phyloP scores from a whole-genome alignment of 2,329 filamentous ascomycete genomes.

The Beauveria sp. region DNA sequence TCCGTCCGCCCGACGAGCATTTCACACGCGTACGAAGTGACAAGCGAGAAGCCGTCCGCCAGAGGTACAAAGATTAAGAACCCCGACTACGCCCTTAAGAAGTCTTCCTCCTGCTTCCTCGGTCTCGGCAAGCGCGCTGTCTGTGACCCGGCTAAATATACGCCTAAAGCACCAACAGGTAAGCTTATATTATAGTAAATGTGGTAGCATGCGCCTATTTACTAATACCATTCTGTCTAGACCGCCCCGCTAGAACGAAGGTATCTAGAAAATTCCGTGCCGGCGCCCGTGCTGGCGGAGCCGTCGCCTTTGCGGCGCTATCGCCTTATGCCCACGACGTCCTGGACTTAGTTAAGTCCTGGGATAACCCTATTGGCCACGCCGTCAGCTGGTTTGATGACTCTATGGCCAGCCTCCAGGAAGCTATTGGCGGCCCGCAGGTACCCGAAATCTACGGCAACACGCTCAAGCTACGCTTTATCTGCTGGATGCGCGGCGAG shows the following conservation, averaged over 20 bases:
- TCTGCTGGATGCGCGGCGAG: not conserved
- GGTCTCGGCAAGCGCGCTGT: no score
- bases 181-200: not conserved
- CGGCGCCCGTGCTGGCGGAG: not conserved
- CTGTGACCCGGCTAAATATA: not conserved
- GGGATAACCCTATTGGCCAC: no score
- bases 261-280: not conserved
- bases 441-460: not conserved
- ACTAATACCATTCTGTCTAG: not conserved
- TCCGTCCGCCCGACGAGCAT: not conserved
- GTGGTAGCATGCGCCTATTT: not conserved
- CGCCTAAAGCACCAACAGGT: not conserved
- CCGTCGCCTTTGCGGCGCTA: not conserved
- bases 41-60: not conserved
- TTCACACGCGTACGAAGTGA: not conserved
- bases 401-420: not conserved
- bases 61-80: not conserved
- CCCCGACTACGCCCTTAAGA: not conserved
- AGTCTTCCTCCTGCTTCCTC: not conserved
- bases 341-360: no score
- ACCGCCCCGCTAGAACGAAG: no score
- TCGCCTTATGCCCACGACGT: no score
- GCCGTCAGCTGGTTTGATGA: not conserved
- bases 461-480: not conserved
- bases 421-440: not conserved